Evolutionary conservation across 75 land plant species (phyloP).

Genomic region (Cupressus sempervirens): DNA sequence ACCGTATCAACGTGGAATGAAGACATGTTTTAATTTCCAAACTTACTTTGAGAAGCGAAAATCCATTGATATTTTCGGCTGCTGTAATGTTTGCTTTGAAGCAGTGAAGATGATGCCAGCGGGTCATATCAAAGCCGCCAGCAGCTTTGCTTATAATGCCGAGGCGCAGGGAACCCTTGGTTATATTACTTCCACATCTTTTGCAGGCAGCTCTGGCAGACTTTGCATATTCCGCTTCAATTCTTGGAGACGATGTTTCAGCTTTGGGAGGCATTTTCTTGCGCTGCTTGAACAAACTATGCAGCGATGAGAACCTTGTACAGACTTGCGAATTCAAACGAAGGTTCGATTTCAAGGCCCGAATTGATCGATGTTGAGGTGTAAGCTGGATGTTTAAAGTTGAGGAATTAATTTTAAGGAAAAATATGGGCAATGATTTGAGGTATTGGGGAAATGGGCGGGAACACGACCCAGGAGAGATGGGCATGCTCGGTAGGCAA

Average conservation of each 20-base stretch:
- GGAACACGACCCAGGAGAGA: background rate
- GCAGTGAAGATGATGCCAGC: slow-evolving; percentile 70
- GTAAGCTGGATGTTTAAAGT: background rate
- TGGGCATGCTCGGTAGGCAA: background rate
- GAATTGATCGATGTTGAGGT: background rate
- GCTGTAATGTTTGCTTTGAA: slow-evolving; percentile 20
- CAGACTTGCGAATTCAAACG: background rate
- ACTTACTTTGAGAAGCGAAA: slow-evolving; percentile 47
- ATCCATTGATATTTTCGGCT: slow-evolving; percentile 50
- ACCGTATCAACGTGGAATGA: too few relatives aligned
- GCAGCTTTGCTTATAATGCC: slow-evolving; percentile 43
- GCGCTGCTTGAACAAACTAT: background rate
- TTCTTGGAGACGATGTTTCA: slow-evolving; percentile 16
- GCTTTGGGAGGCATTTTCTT: slow-evolving; percentile 4
- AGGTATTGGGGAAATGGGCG: background rate
- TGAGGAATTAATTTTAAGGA: background rate
- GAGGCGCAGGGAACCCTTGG: slow-evolving; percentile 42
- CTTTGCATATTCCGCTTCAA: slow-evolving; percentile 85
- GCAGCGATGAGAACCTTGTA: background rate
- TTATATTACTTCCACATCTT: slow-evolving; percentile 46
- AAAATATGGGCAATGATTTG: background rate
- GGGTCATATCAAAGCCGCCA: slow-evolving; percentile 54
- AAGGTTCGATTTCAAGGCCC: background rate
- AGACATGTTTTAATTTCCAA: background rate
- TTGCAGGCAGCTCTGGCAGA: slow-evolving; percentile 76